Percentiles rank a stretch among this genome's conserved stretches.
Conservation (phyloP, 495 filamentous ascomycete genomes). For the Aspergillus campestris region DNA sequence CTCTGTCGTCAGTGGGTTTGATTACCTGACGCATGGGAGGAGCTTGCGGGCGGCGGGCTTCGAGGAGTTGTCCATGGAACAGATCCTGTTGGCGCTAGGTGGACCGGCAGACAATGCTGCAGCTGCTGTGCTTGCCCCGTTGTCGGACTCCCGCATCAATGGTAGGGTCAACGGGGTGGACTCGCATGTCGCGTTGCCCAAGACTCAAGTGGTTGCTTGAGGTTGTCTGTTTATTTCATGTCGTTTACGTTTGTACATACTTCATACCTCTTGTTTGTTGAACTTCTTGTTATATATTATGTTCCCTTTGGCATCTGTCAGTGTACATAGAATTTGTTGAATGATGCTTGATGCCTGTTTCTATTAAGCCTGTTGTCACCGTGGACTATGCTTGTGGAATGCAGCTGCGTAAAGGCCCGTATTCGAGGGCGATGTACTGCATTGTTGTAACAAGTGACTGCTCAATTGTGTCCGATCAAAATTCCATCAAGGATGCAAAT, state of each 20-base stretch:
- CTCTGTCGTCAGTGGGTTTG: slow-evolving; percentile 33
- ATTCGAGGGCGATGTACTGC: no score
- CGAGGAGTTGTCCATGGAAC: slow-evolving; percentile 62
- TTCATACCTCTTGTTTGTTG: not conserved
- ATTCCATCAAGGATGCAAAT: no score
- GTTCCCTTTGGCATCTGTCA: not conserved
- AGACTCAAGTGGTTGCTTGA: slow-evolving; percentile 5
- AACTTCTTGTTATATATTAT: not conserved
- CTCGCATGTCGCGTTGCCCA: slow-evolving; percentile 5
- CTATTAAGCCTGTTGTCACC: no score
- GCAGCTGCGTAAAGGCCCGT: no score
- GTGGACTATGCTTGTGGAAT: no score
- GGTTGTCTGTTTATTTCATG: not conserved
- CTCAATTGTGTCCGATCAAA: no score
- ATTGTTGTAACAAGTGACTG: no score
- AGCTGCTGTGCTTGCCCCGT: not conserved
- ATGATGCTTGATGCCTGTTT: no score
- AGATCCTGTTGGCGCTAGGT: slow-evolving; percentile 69
- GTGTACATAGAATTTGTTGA: no score
- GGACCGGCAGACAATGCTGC: slow-evolving; percentile 8
- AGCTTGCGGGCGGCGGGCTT: slow-evolving; percentile 68
- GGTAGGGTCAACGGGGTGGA: not conserved
- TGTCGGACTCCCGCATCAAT: not conserved
- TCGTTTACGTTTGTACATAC: not conserved
- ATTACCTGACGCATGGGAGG: slow-evolving; percentile 85